Evolutionary conservation across 768 basidiomycete species (phyloP), one percentile per base, ranked within the genome.

Genomic region (Daedaleopsis nitida): DNA sequence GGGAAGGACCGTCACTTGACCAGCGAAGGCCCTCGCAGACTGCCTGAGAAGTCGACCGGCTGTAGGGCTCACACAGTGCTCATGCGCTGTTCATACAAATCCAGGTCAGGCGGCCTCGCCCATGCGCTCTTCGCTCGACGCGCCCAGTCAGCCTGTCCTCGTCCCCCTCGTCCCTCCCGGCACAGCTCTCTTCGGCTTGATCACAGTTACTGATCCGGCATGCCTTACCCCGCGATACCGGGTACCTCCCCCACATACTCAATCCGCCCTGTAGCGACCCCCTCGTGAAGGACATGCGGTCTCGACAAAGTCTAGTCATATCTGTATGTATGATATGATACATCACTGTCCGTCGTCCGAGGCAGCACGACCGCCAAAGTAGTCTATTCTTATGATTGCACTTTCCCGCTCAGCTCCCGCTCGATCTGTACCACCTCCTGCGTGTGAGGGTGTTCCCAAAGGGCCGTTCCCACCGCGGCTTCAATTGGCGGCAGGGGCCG

Each of bases 401-500:
- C 65, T 68, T 83, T 81, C 38, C 80, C 81, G 50, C 75, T 77
- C 37, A 87, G 71, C 69, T 83, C 81, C 38, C 76, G 75, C 72
- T 95, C 92, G 38, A 88, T 65, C 50, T 77, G 75, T 60, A 91
- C 76, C 17, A 94, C 75, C 32, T 82, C 86, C 63, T 81, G 83
- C 21, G 86, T 87, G 69, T 91, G 85, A 9, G 84, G 78, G 65
- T 94, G 89, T 44, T 83, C 81, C 86, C 89, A 90, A 55, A 95
- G 72, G 2, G 81, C 81, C 44, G 81, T 75, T 14, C 84, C 89
- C 34, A 76, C 83, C 42, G 71, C 80, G 48, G 78, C 65, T 2
- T 81, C 79, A 13, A 89, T 86, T 11, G 89, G 86, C 45, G 85
- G 81, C 50, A 97, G 81, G 13, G 95, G 95, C 68, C 81, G 84